A percentile compares a stretch with the other conserved stretches of the same genome.
These are phyloP conservation scores for Boletus patriciae DNA, from an alignment of 768 basidiomycete genomes.

Conservation along the genomic window DNA sequence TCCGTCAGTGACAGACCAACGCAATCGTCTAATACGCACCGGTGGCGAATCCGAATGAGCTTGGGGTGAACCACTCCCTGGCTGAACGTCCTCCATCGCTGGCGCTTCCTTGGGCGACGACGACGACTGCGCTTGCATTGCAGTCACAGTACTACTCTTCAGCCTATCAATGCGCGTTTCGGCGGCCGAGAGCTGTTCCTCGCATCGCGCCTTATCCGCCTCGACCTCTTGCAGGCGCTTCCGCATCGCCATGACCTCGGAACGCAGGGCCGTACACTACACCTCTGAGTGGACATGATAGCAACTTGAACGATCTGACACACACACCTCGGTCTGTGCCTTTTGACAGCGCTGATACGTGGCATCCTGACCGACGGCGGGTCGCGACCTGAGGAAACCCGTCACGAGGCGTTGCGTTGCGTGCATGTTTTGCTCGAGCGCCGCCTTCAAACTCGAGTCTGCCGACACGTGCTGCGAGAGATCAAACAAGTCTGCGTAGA, in stretches of 20 bases:
- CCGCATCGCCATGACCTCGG: slow-evolving; percentile 54
- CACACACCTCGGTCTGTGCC: slow-evolving; percentile 60
- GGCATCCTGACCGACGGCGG: slow-evolving; percentile 37
- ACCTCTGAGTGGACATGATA: slow-evolving; percentile 11
- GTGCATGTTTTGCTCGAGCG: slow-evolving; percentile 54
- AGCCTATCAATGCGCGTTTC: slow-evolving; percentile 65
- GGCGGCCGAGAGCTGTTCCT: slow-evolving; percentile 50
- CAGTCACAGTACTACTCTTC: slow-evolving; percentile 52
- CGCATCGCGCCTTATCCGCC: slow-evolving; percentile 48
- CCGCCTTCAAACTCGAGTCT: slow-evolving; percentile 36
- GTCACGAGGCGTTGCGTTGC: slow-evolving; percentile 61
- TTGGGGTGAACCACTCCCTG: slow-evolving; percentile 45
- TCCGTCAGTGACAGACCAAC: slow-evolving; percentile 37
- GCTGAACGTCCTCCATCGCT: slow-evolving; percentile 28
- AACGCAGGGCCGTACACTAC: slow-evolving; percentile 58
- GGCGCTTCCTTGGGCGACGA: slow-evolving; percentile 35
- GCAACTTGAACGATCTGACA: neutral
- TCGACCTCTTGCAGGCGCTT: slow-evolving; percentile 51
- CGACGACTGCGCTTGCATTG: slow-evolving; percentile 43
- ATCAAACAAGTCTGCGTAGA: slow-evolving; percentile 30
- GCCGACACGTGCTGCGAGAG: slow-evolving; percentile 33
- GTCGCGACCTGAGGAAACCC: slow-evolving; percentile 46
- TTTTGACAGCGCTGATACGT: slow-evolving; percentile 50
- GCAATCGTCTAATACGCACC: slow-evolving; percentile 58
- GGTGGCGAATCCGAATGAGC: slow-evolving; percentile 60